Percentiles rank a stretch among this genome's conserved stretches.
Evolutionary conservation across 2,329 filamentous ascomycete genomes (phyloP).

Genomic region (Phaeophleospora eucalypticola): DNA sequence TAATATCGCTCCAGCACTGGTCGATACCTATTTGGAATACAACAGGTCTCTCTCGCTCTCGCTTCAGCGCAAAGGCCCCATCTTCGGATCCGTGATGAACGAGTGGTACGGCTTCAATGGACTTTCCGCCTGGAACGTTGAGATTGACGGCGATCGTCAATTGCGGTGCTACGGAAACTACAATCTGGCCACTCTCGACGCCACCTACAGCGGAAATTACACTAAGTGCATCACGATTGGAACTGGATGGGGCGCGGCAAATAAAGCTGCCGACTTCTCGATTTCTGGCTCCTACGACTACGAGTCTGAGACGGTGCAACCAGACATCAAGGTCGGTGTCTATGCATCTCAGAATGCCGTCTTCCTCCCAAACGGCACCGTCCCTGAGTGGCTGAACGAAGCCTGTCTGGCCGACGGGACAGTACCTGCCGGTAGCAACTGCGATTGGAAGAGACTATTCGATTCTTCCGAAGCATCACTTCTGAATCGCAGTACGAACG

Average conservation of each 20-base stretch:
- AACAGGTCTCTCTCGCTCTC: conserved; percentile 9
- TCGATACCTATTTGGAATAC: conserved; percentile 6
- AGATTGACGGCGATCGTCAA: conserved; percentile 1
- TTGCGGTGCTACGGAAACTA: conserved; percentile 12
- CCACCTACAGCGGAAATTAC: conserved; percentile 4
- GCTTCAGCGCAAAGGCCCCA: conserved; percentile 10
- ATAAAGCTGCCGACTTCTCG: conserved; percentile 14
- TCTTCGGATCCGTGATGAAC: conserved; percentile 9
- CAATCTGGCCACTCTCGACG: background rate
- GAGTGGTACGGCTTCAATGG: conserved; percentile 5
- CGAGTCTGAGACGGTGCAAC: background rate
- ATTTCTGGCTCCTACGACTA: conserved; percentile 8
- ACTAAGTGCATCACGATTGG: conserved; percentile 21
- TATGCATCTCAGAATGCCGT: conserved; percentile 19
- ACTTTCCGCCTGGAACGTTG: background rate
- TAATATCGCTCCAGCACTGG: background rate
- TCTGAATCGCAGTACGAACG: conserved; percentile 3
- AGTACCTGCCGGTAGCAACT: background rate
- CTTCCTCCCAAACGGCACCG: conserved; percentile 10
- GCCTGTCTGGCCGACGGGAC: conserved; percentile 7
- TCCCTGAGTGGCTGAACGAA: conserved; percentile 8
- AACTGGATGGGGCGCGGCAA: conserved; percentile 11
- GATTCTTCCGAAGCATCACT: background rate
- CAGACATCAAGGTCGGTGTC: conserved; percentile 10
- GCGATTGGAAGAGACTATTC: conserved; percentile 15